Evolutionary conservation across 257 asterid genomes (phyloP).

Genomic region (Solanum clarkiae): DNA sequence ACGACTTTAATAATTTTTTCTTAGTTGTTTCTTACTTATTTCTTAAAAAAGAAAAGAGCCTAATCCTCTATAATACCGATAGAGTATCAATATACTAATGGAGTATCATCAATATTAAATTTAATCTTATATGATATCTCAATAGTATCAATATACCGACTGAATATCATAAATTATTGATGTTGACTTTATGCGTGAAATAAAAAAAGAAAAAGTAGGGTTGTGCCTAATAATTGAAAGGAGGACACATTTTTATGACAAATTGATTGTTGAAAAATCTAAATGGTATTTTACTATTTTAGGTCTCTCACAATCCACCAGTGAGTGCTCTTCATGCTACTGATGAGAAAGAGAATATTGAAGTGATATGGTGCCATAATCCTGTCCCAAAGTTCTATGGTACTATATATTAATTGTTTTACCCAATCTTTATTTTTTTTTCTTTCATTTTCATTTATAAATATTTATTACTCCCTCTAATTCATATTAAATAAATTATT

Average conservation of each 20-base stretch:
- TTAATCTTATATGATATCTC: no score
- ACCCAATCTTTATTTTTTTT: not conserved
- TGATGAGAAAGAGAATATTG: slow-evolving; percentile 46
- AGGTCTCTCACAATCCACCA: slow-evolving; percentile 96
- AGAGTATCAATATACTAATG: no score
- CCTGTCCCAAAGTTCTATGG: slow-evolving; percentile 57
- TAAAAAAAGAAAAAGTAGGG: no score
- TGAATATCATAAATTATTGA: no score
- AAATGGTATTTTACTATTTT: not conserved
- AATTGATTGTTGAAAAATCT: not conserved
- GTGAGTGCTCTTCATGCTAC: slow-evolving; percentile 81
- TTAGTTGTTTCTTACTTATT: no score
- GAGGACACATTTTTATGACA: not conserved
- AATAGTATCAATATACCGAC: no score
- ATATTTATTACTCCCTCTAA: not conserved
- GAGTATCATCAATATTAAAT: no score
- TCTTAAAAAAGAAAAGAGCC: no score
- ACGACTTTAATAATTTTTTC: no score
- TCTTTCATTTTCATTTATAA: not conserved
- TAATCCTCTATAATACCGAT: no score
- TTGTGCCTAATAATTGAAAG: not conserved
- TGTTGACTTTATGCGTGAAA: no score
- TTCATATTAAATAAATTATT: no score
- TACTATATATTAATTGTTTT: slow-evolving; percentile 5
- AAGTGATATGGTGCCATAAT: slow-evolving; percentile 59